A percentile compares a stretch with the other conserved stretches of the same genome.
Conservation (phyloP, 192 early-diverging fungal species). For the Backusella tarrabulga region DNA sequence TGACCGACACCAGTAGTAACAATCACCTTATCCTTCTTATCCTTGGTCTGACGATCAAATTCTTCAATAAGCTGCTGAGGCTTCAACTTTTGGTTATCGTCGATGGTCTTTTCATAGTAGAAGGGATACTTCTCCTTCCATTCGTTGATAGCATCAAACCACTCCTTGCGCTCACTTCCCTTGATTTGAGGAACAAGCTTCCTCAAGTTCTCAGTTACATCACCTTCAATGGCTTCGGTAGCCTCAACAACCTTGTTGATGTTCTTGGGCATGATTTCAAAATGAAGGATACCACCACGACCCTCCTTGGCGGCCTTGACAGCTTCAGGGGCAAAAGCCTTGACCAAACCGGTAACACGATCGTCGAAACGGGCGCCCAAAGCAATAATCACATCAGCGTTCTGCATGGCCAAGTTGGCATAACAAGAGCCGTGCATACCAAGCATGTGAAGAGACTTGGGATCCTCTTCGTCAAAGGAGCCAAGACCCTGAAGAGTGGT, state of each 20-base stretch:
- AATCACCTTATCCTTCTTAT: conserved; percentile 90
- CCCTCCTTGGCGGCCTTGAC: conserved; percentile 81
- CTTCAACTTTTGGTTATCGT: conserved; percentile 68
- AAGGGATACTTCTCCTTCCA: conserved; percentile 98
- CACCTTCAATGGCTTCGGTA: conserved; percentile 91
- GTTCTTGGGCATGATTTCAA: conserved; percentile 99
- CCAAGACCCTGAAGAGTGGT: conserved; percentile 93
- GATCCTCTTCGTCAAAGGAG: conserved; percentile 90
- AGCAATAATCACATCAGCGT: conserved; percentile 91
- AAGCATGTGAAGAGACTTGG: conserved; percentile 92
- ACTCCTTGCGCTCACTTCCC: conserved; percentile 68
- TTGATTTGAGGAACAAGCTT: conserved; percentile 79
- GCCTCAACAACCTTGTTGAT: conserved; percentile 98
- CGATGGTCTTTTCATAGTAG: conserved; percentile 63
- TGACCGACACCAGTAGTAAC: conserved; percentile 97
- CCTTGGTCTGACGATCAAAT: conserved; percentile 78
- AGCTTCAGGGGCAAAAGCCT: conserved; percentile 91
- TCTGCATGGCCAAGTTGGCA: conserved; percentile 98
- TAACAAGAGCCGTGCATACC: conserved; percentile 99
- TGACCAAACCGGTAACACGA: conserved; percentile 91
- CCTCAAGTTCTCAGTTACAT: conserved; percentile 85
- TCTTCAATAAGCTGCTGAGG: conserved; percentile 95
- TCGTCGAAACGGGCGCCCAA: conserved; percentile 98
- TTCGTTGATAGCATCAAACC: conserved; percentile 76
- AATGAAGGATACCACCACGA: conserved; percentile 96